Percentiles rank a stretch among this genome's conserved stretches.
Evolutionary conservation across 352 stramenopile genomes (phyloP).

Genomic region (Globisporangium abappressorium): DNA sequence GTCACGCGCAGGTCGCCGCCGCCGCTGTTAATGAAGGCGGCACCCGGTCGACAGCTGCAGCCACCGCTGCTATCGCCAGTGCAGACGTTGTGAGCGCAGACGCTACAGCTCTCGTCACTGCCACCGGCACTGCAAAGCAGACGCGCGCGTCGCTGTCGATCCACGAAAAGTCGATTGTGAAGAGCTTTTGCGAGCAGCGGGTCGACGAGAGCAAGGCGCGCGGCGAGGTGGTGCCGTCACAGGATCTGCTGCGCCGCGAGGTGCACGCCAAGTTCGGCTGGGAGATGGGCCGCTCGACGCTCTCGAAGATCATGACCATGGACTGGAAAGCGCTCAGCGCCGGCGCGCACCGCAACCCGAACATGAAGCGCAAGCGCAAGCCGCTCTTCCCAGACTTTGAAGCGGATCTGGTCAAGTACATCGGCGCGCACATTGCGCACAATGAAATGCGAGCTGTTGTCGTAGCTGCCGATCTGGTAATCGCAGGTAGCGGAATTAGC

Average conservation of each 20-base stretch:
- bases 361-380: conserved; percentile 75
- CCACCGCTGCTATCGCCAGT: not conserved
- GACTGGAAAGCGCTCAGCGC: conserved; percentile 57
- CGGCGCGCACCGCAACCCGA: conserved; percentile 48
- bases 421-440: conserved; percentile 24
- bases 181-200: conserved; percentile 75
- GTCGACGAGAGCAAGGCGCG: conserved; percentile 52
- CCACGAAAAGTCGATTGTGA: conserved; percentile 68
- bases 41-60: not conserved
- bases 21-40: not conserved
- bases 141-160: conserved; percentile 57
- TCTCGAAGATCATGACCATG: conserved; percentile 72
- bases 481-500: not conserved
- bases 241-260: conserved; percentile 55
- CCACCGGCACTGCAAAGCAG: not conserved
- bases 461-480: not conserved
- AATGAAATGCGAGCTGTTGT: not conserved
- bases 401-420: conserved; percentile 56
- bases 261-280: conserved; percentile 56
- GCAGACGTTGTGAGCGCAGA: not conserved
- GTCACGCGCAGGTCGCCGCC: not conserved
- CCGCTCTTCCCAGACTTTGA: conserved; percentile 72
- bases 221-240: conserved; percentile 53
- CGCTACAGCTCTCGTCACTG: no score
- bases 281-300: conserved; percentile 62